These are phyloP conservation scores for Dryas integrifolia DNA, from an alignment of 331 rosid genomes.

Conservation along the genomic window DNA sequence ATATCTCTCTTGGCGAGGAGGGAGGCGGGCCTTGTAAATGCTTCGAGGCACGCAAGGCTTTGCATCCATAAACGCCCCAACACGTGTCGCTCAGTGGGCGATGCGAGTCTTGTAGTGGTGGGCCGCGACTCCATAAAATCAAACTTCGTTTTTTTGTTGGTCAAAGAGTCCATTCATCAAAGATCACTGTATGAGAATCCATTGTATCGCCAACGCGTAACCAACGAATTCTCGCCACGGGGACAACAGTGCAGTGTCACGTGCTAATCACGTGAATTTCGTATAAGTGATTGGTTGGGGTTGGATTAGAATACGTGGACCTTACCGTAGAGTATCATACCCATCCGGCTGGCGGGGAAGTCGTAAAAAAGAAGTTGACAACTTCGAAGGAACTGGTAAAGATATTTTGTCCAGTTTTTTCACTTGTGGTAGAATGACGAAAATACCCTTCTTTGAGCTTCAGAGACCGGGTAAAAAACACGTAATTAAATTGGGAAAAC, in stretches of 20 bases:
- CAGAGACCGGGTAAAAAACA: neutral
- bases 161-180: too few relatives aligned
- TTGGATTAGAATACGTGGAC: neutral
- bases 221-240: neutral
- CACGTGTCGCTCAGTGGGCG: slow-evolving; percentile 14
- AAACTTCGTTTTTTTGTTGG: too few relatives aligned
- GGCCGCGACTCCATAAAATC: neutral
- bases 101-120: neutral
- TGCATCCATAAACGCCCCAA: neutral
- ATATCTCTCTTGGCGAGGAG: neutral
- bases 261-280: neutral
- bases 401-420: slow-evolving; percentile 2
- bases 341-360: neutral
- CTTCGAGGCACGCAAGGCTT: neutral
- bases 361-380: neutral
- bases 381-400: neutral
- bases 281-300: neutral
- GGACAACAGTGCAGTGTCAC: neutral
- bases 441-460: neutral
- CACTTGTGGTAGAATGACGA: neutral
- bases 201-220: too few relatives aligned
- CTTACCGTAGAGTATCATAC: neutral
- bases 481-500: neutral
- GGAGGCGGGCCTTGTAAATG: neutral
- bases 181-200: too few relatives aligned